Evolutionary conservation across 2,329 filamentous ascomycete genomes (phyloP).

Genomic region (Fusarium udum): DNA sequence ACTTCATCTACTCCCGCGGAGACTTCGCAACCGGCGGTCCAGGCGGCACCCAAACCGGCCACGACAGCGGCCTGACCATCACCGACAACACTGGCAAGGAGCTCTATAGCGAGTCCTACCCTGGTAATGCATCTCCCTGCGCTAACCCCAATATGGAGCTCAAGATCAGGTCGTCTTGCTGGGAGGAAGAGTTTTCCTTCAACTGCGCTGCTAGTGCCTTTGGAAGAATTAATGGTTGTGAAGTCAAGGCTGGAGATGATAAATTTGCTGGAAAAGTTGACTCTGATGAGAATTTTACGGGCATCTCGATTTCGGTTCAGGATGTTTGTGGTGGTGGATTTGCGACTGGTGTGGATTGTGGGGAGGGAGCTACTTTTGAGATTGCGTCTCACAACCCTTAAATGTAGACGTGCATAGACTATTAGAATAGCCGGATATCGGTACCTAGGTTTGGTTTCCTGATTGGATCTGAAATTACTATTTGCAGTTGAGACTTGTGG

Average conservation of each 20-base stretch:
- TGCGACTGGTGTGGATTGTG: neutral
- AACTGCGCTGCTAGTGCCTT: neutral
- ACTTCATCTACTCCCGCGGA: neutral
- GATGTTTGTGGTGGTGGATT: neutral
- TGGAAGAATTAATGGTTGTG: neutral
- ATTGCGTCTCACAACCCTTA: neutral
- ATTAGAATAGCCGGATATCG: fast-evolving
- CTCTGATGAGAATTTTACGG: neutral
- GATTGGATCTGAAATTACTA: neutral
- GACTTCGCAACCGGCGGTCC: neutral
- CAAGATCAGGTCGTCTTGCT: neutral
- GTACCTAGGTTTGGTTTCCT: fast-evolving
- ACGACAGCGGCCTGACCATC: neutral
- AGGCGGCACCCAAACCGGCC: neutral
- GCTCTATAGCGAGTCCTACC: neutral
- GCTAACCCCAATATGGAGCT: neutral
- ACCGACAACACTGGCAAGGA: neutral
- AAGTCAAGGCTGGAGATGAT: neutral
- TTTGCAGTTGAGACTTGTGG: neutral
- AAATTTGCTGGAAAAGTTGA: neutral
- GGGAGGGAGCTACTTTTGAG: neutral
- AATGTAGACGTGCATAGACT: fast-evolving
- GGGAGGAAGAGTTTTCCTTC: neutral
- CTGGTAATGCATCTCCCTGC: neutral
- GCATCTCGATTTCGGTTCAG: neutral